Percentiles rank a stretch among this genome's conserved stretches.
These are phyloP conservation scores for Sonneratia alba DNA, from an alignment of 345 rosid genomes.

Conservation along the genomic window DNA sequence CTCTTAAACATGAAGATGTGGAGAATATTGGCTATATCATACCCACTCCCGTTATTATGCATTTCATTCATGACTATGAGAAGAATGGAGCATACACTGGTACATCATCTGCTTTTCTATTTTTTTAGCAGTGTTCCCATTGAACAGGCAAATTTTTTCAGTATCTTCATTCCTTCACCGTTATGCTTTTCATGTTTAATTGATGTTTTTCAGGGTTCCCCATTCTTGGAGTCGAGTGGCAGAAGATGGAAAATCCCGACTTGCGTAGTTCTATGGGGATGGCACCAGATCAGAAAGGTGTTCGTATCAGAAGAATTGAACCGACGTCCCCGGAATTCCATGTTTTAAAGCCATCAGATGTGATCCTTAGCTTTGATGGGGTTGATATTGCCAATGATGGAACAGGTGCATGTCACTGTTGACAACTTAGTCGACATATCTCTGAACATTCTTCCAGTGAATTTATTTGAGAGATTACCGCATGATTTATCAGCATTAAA, in stretches of 20 bases:
- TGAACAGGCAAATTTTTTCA: background rate
- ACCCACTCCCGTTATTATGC: conserved; percentile 85
- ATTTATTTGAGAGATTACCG: background rate
- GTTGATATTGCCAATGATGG: conserved; percentile 90
- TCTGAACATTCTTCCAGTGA: background rate
- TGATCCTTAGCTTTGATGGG: conserved; percentile 79
- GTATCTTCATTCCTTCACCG: background rate
- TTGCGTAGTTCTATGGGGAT: conserved; percentile 74
- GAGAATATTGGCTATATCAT: conserved; percentile 94
- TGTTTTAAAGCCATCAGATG: conserved; percentile 73
- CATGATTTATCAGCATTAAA: background rate
- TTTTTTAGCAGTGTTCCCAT: no score
- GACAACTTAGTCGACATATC: background rate
- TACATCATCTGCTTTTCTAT: conserved; percentile 8
- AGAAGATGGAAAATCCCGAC: conserved; percentile 97
- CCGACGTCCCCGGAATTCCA: conserved; percentile 87
- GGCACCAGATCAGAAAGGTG: conserved; percentile 77
- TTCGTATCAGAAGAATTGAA: conserved; percentile 81
- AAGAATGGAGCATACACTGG: conserved; percentile 86
- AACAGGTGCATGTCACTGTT: conserved; percentile 40
- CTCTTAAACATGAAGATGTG: conserved; percentile 84
- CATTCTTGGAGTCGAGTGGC: conserved; percentile 94
- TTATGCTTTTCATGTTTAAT: background rate
- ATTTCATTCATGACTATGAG: conserved; percentile 82
- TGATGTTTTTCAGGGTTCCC: conserved; percentile 52